A percentile compares a stretch with the other conserved stretches of the same genome.
Conservation (phyloP, 768 basidiomycete species). For the Grammothele lineata region DNA sequence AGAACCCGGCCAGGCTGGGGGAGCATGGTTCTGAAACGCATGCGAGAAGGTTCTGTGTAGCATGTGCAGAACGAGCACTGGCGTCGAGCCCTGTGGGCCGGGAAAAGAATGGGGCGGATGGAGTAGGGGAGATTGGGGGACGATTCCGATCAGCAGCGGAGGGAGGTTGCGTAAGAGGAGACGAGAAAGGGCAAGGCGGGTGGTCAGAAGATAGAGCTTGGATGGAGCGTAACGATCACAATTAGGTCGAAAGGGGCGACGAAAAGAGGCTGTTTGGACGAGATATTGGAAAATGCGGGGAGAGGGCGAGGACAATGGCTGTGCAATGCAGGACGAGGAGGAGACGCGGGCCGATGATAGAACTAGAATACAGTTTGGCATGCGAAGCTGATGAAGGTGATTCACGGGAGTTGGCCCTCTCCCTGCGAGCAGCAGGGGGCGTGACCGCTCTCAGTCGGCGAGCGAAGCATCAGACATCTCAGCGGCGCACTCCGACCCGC, state of each 20-base stretch:
- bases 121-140: neutral
- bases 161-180: slow-evolving; percentile 11
- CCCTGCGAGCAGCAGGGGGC: neutral
- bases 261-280: slow-evolving; percentile 2
- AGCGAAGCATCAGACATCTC: too few species aligned
- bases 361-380: slow-evolving; percentile 6
- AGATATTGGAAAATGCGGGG: slow-evolving; percentile 7
- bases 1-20: neutral
- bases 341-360: slow-evolving; percentile 7
- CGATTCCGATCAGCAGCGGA: slow-evolving; percentile 17
- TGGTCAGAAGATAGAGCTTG: slow-evolving; percentile 6
- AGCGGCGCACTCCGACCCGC: too few species aligned
- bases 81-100: neutral
- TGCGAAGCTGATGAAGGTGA: slow-evolving; percentile 14
- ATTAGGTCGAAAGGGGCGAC: slow-evolving; percentile 13
- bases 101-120: slow-evolving; percentile 4
- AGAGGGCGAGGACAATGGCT: slow-evolving; percentile 5
- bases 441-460: slow-evolving; percentile 13
- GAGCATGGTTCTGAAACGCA: slow-evolving; percentile 11
- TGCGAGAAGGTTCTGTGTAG: neutral
- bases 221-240: slow-evolving; percentile 14
- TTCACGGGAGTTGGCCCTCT: slow-evolving; percentile 9
- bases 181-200: slow-evolving; percentile 5
- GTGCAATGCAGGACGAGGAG: slow-evolving; percentile 4
- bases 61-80: neutral